Conservation (phyloP, 2,329 filamentous ascomycete genomes). For the Nigrospora sphaerica region DNA sequence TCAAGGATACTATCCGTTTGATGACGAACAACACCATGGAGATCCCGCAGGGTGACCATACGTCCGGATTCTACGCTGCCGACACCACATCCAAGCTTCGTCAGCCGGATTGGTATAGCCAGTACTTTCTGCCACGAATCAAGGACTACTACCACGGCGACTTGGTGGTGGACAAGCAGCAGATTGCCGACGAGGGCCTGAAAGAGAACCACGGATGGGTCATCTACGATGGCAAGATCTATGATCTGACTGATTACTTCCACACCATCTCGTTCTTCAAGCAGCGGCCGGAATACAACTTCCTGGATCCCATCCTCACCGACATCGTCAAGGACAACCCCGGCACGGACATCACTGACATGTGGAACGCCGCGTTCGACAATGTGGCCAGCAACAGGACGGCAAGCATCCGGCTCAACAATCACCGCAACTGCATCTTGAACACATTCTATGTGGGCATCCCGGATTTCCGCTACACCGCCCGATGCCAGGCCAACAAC, state of each 20-base stretch:
- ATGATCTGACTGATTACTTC: slow-evolving; percentile 90
- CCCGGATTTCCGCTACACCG: slow-evolving; percentile 71
- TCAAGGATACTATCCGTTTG: slow-evolving; percentile 42
- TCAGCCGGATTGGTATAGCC: slow-evolving; percentile 68
- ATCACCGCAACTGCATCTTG: slow-evolving; percentile 74
- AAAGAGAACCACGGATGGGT: slow-evolving; percentile 70
- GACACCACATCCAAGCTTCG: slow-evolving; percentile 52
- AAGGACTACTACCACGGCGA: slow-evolving; percentile 82
- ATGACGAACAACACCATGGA: slow-evolving; percentile 54
- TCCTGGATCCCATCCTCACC: slow-evolving; percentile 63
- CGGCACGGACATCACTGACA: slow-evolving; percentile 67
- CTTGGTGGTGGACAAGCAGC: slow-evolving; percentile 60
- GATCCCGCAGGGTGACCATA: slow-evolving; percentile 55
- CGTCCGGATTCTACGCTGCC: slow-evolving; percentile 55
- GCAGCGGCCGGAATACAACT: slow-evolving; percentile 53
- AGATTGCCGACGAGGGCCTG: slow-evolving; percentile 58
- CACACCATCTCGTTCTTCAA: slow-evolving; percentile 59
- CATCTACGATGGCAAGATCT: slow-evolving; percentile 67
- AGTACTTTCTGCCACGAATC: slow-evolving; percentile 70
- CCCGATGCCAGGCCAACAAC: slow-evolving; percentile 81
- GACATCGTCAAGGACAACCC: slow-evolving; percentile 67
- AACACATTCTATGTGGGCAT: slow-evolving; percentile 78
- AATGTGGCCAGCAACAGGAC: slow-evolving; percentile 44
- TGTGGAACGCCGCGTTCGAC: slow-evolving; percentile 50
- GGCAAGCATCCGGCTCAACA: slow-evolving; percentile 41